Conservation (phyloP, 2,329 filamentous ascomycete species). For the Rutstroemia sydowiana region DNA sequence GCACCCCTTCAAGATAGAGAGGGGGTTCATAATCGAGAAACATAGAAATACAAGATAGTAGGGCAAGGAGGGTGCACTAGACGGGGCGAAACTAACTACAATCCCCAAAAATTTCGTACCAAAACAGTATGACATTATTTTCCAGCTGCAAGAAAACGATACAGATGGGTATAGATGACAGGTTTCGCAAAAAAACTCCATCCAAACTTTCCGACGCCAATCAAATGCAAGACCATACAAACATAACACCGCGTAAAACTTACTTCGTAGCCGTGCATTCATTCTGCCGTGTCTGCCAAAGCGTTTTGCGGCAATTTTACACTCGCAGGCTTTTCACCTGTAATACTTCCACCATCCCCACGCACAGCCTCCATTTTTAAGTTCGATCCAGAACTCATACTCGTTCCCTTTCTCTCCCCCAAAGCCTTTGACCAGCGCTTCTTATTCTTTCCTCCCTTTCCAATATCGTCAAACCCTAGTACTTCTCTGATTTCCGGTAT, state of each 20-base stretch:
- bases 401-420: conserved; percentile 45
- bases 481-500: conserved; percentile 57
- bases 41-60: too few species aligned
- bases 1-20: too few species aligned
- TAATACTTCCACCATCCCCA: conserved; percentile 6
- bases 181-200: background rate
- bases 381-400: conserved; percentile 31
- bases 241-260: conserved; percentile 1
- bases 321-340: background rate
- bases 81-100: too few species aligned
- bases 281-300: background rate
- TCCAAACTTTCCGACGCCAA: background rate
- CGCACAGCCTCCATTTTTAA: conserved; percentile 3
- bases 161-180: conserved; percentile 4
- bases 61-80: too few species aligned
- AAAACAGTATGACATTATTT: too few species aligned
- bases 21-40: too few species aligned
- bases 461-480: conserved; percentile 46
- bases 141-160: too few species aligned
- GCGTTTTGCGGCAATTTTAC: background rate
- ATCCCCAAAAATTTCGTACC: too few species aligned
- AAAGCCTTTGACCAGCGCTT: conserved; percentile 43
- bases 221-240: background rate
- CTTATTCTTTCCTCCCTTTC: conserved; percentile 32
- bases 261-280: background rate